Conservation (phyloP, 768 basidiomycete genomes). For the Flagelloscypha sp. region DNA sequence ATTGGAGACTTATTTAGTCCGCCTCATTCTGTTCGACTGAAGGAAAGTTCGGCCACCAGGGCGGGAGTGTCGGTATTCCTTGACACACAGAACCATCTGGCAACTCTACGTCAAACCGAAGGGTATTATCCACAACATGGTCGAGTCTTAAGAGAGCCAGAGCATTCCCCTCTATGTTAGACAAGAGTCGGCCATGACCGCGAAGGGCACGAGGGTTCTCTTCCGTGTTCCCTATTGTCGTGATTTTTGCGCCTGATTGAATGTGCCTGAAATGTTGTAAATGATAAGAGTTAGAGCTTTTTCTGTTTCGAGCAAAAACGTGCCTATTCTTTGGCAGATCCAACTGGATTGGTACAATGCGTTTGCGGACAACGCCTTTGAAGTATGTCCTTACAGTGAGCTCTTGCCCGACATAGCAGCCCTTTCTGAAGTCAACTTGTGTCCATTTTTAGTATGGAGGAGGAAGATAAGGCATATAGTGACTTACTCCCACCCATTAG, state of each 20-base stretch:
- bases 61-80: constrained; percentile 39
- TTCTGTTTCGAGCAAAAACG: no score
- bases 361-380: constrained; percentile 84
- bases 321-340: no score
- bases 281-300: no score
- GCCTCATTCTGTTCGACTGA: constrained; percentile 4
- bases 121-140: constrained; percentile 46
- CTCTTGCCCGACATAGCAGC: constrained; percentile 97
- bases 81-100: constrained; percentile 16
- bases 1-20: constrained; percentile 1
- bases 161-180: constrained; percentile 57
- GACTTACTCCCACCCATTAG: constrained; percentile 87
- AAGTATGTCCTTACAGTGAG: constrained; percentile 95
- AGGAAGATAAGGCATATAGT: constrained; percentile 4
- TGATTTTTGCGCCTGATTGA: no score
- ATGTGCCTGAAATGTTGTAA: no score
- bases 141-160: constrained; percentile 78
- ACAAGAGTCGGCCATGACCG: constrained; percentile 69
- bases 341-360: constrained; percentile 80
- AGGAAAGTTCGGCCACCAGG: constrained; percentile 50
- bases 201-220: no score
- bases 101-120: constrained; percentile 32
- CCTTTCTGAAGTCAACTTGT: constrained; percentile 92
- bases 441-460: constrained; percentile 9
- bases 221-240: no score